Conservation (phyloP, 768 basidiomycete genomes). For the Clitopilus passeckerianus region DNA sequence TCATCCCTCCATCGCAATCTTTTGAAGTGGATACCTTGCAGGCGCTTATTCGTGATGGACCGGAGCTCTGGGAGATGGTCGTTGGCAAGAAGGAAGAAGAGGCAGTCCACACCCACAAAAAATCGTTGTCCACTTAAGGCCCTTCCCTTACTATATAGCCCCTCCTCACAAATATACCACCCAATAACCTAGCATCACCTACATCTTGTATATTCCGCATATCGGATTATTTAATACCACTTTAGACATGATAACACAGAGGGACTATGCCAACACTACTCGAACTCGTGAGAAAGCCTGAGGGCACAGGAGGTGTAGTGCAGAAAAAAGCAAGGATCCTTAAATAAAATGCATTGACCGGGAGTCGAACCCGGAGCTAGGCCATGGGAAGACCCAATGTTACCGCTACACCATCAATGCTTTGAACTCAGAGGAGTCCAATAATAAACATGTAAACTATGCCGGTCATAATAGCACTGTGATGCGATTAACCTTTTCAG, state of each 20-base stretch:
- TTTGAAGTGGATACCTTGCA: slow-evolving; percentile 18
- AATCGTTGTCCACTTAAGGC: neutral
- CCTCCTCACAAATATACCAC: neutral
- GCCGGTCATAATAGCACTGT: neutral
- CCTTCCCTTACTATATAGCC: neutral
- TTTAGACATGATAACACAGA: no score
- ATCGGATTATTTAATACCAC: no score
- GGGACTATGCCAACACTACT: no score
- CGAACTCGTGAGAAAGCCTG: no score
- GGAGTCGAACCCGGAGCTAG: slow-evolving; percentile 52
- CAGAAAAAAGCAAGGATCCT: neutral
- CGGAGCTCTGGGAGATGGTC: slow-evolving; percentile 65
- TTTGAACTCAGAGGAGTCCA: neutral
- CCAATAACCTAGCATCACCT: neutral
- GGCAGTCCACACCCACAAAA: slow-evolving; percentile 5
- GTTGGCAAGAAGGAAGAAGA: slow-evolving; percentile 26
- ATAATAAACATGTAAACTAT: neutral
- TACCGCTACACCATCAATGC: slow-evolving; percentile 75
- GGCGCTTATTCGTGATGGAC: slow-evolving; percentile 76
- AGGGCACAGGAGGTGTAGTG: no score
- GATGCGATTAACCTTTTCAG: neutral
- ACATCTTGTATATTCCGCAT: no score
- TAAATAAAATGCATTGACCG: slow-evolving; percentile 37
- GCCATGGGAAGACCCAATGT: slow-evolving; percentile 85
- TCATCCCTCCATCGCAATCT: neutral